Evolutionary conservation across 345 rosid species (phyloP).

Genomic region (Mangifera indica): DNA sequence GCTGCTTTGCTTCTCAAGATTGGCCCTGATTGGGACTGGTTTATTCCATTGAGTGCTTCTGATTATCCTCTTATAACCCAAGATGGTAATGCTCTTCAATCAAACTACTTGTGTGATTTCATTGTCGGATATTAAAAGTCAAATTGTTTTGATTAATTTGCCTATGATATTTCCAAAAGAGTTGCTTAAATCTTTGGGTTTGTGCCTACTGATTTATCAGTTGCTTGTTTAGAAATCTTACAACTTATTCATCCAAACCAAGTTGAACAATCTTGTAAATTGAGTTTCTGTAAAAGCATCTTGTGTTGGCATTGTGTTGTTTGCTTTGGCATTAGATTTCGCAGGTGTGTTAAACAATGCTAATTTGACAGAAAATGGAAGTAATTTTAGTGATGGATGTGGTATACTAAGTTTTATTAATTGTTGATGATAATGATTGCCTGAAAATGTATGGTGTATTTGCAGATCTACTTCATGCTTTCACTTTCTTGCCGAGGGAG

Average conservation of each 20-base stretch:
- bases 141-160: background rate
- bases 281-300: too few species aligned
- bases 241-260: background rate
- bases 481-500: constrained; percentile 37
- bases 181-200: background rate
- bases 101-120: background rate
- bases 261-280: background rate
- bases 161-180: background rate
- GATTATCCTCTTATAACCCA: constrained; percentile 41
- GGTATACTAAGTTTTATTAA: background rate
- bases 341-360: too few species aligned
- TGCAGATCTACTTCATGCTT: constrained; percentile 43
- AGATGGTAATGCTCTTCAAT: constrained; percentile 17
- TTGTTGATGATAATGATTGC: too few species aligned
- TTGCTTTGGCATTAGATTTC: background rate
- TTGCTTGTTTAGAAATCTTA: background rate
- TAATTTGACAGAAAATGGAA: background rate
- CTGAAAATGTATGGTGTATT: background rate
- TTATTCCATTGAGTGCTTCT: constrained; percentile 32
- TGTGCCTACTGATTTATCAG: too few species aligned
- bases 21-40: constrained; percentile 38
- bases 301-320: background rate
- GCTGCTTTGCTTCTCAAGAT: constrained; percentile 41
- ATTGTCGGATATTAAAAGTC: background rate
- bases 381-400: background rate